These are phyloP conservation scores for Gigaspora rosea DNA, from an alignment of 192 early-diverging fungal genomes.

Conservation along the genomic window DNA sequence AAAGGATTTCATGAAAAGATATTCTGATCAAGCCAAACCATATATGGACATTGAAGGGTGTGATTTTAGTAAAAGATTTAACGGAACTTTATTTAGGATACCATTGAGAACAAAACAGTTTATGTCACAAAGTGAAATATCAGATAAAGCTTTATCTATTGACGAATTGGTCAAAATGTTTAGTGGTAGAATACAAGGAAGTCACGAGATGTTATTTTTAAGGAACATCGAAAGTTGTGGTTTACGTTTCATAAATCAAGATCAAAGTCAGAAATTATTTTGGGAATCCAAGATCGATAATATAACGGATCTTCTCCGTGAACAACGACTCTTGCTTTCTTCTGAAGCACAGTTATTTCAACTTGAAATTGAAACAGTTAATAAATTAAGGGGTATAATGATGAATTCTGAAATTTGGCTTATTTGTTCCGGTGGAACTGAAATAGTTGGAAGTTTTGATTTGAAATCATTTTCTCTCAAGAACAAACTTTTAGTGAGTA, in stretches of 20 bases:
- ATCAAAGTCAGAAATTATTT: background rate
- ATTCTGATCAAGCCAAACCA: constrained; percentile 26
- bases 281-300: constrained; percentile 8
- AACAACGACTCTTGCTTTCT: background rate
- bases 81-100: constrained; percentile 31
- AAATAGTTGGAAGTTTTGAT: too few relatives aligned
- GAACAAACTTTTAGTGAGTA: too few relatives aligned
- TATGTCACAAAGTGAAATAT: background rate
- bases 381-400: too few relatives aligned
- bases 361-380: background rate
- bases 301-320: background rate
- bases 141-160: background rate
- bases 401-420: too few relatives aligned
- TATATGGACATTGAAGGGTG: constrained; percentile 8
- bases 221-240: constrained; percentile 11
- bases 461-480: too few relatives aligned
- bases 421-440: too few relatives aligned
- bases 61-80: constrained; percentile 22
- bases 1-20: constrained; percentile 16
- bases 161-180: background rate
- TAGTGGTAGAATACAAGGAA: background rate
- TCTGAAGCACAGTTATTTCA: background rate
- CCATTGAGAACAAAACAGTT: constrained; percentile 11
- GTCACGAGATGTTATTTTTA: constrained; percentile 19
- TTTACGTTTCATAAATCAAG: too few relatives aligned